Evolutionary conservation across 805 yeast species (phyloP).

Genomic region (Kodamaea nitidulidarum): DNA sequence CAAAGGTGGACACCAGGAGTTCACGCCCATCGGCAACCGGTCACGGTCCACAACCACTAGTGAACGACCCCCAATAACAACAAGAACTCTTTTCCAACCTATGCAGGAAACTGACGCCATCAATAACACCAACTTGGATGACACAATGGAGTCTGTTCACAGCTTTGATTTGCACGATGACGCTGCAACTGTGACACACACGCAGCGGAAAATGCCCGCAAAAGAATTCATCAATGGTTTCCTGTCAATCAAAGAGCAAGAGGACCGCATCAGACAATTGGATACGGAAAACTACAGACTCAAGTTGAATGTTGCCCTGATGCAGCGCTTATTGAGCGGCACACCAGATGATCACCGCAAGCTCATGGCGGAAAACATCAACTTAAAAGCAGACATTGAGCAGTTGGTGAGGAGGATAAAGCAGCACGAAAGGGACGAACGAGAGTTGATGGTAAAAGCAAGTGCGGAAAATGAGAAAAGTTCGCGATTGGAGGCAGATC

Average conservation of each 20-base stretch:
- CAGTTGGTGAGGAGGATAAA: slow-evolving; percentile 3
- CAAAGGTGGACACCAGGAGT: slow-evolving; percentile 14
- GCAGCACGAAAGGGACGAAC: not conserved
- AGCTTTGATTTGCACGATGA: slow-evolving; percentile 10
- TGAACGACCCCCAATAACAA: slow-evolving; percentile 2
- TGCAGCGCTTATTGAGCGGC: slow-evolving; percentile 20
- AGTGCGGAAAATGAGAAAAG: too few relatives aligned
- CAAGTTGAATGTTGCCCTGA: slow-evolving; percentile 22
- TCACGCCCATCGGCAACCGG: slow-evolving; percentile 25
- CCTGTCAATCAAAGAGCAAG: slow-evolving; percentile 22
- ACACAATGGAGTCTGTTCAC: slow-evolving; percentile 4
- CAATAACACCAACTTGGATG: slow-evolving; percentile 10
- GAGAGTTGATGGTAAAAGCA: too few relatives aligned
- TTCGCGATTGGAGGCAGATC: slow-evolving; percentile 1
- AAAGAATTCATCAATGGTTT: slow-evolving; percentile 7
- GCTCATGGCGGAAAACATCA: slow-evolving; percentile 19
- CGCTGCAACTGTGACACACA: too few relatives aligned
- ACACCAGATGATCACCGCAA: slow-evolving; percentile 21
- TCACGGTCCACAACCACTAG: slow-evolving; percentile 7
- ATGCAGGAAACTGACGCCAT: slow-evolving; percentile 7
- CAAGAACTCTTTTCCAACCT: slow-evolving; percentile 12
- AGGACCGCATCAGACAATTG: slow-evolving; percentile 17
- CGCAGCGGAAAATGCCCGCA: slow-evolving; percentile 3
- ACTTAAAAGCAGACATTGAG: slow-evolving; percentile 10
- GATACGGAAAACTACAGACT: slow-evolving; percentile 22